phyloP scores from a whole-genome alignment of 768 basidiomycete genomes.

The Amanita pseudoporphyria region DNA sequence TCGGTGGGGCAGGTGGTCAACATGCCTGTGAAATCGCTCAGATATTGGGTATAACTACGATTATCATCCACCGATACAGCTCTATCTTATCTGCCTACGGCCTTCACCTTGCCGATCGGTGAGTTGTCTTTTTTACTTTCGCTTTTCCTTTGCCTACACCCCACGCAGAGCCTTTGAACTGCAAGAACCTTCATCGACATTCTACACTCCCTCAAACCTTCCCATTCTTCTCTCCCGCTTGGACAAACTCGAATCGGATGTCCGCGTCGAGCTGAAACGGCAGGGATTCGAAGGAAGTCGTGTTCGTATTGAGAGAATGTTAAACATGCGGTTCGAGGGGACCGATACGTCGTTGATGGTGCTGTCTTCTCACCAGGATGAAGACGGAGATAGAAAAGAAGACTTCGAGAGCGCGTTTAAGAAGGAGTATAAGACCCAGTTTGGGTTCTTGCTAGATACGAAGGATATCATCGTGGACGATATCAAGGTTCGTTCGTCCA shows the following conservation, averaged over 20 bases:
- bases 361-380: conserved; percentile 31
- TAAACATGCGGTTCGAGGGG: conserved; percentile 91
- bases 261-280: conserved; percentile 52
- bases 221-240: conserved; percentile 50
- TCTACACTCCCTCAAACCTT: conserved; percentile 55
- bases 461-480: conserved; percentile 86
- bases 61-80: conserved; percentile 85
- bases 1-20: conserved; percentile 87
- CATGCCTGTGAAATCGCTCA: conserved; percentile 90
- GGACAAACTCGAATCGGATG: conserved; percentile 55
- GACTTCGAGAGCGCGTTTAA: conserved; percentile 80
- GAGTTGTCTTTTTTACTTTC: conserved; percentile 3
- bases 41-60: conserved; percentile 77
- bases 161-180: conserved; percentile 65
- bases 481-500: conserved; percentile 49
- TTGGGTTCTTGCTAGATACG: conserved; percentile 84
- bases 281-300: conserved; percentile 76
- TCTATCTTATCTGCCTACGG: conserved; percentile 93
- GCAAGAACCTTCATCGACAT: conserved; percentile 83
- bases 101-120: conserved; percentile 79
- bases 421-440: conserved; percentile 73
- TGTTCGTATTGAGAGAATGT: conserved; percentile 71
- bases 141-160: background rate
- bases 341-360: conserved; percentile 93
- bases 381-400: conserved; percentile 45